These are phyloP conservation scores for Saccharomyces pastorianus DNA, from an alignment of 1,139 yeast genomes.

Conservation along the genomic window DNA sequence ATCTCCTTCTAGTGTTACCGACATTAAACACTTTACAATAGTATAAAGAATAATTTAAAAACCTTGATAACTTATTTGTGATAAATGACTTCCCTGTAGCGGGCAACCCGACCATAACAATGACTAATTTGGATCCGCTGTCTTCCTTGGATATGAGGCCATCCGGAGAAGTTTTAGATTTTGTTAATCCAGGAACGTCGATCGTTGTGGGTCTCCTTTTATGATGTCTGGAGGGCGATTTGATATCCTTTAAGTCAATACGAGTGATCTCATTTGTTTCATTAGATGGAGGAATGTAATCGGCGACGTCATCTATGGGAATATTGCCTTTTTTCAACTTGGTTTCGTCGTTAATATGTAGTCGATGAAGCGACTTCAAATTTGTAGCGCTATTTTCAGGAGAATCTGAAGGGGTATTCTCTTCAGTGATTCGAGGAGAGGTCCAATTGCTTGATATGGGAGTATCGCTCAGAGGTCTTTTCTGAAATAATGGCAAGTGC, in stretches of 20 bases:
- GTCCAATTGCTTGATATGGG: slow-evolving; percentile 49
- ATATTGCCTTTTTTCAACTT: not conserved
- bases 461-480: slow-evolving; percentile 64
- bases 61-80: slow-evolving; percentile 80
- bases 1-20: slow-evolving; percentile 82
- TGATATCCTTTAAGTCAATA: not conserved
- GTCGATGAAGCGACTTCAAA: not conserved
- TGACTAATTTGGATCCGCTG: slow-evolving; percentile 72
- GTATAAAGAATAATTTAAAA: slow-evolving; percentile 87
- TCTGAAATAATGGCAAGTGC: slow-evolving; percentile 50
- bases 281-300: slow-evolving; percentile 1
- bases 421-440: slow-evolving; percentile 40
- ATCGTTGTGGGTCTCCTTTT: slow-evolving; percentile 60
- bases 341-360: not conserved
- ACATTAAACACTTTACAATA: slow-evolving; percentile 87
- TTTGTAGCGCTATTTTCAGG: slow-evolving; percentile 16
- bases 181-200: slow-evolving; percentile 88
- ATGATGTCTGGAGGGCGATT: slow-evolving; percentile 19
- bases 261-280: not conserved
- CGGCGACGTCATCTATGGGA: not conserved
- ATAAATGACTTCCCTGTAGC: slow-evolving; percentile 91
- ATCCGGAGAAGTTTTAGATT: slow-evolving; percentile 74
- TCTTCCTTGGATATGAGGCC: slow-evolving; percentile 68
- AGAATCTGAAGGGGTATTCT: slow-evolving; percentile 27
- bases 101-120: slow-evolving; percentile 91